Base-by-base conservation (phyloP, 768 basidiomycete species). In the Mrakia blollopis region DNA sequence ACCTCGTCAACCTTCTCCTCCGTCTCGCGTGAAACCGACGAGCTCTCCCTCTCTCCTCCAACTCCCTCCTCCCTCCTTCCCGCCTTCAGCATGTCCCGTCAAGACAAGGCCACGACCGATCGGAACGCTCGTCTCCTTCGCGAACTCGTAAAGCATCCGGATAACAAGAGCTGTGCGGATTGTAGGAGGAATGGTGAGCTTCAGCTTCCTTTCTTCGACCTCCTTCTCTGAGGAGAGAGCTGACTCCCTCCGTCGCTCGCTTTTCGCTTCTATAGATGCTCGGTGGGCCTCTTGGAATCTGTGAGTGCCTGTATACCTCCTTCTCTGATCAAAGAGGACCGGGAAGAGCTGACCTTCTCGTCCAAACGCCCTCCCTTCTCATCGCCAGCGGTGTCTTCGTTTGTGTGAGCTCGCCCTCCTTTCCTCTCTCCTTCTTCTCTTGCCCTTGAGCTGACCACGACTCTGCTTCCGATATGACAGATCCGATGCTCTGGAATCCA, bases 241-340 rank as follows among this genome's bases (percentile, higher is more conserved):
- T 30, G 3, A 25, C 23, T n/a, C 4, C 50, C 13, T 32, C 11
- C n/a, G 0, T 54, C 32, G 3, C 21, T 72, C 37, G 28, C n/a
- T 23, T 62, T 1, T 44, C n/a, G 7, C n/a, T 67, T 47, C 7
- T 14, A 23, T 39, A 97, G 95, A 98, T 87, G 93, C 96, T 62
- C 88, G 96, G 80, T 99, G 96, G 96, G 96, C 96, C 61, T 94
- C 93, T 11, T 97, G 94, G 92, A 98, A 98, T 83, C 84, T 98
- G 92, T 93, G 82, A 79, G 89, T 81, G 47, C 6, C 14, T 25
- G 7, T n/a, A 16, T 37, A 4, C 18, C 13, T 37, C 28, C 9
- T 16, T 50, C 73, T 39, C n/a, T 11, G 18, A 11, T 68, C 9
- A 3, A 21, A 6, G 65, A 37, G 35, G n/a, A 13, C 11, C 35